Percentiles rank a stretch among this genome's conserved stretches.
Evolutionary conservation across 2,329 filamentous ascomycete species (phyloP).

Genomic region (Elsinoe batatas): DNA sequence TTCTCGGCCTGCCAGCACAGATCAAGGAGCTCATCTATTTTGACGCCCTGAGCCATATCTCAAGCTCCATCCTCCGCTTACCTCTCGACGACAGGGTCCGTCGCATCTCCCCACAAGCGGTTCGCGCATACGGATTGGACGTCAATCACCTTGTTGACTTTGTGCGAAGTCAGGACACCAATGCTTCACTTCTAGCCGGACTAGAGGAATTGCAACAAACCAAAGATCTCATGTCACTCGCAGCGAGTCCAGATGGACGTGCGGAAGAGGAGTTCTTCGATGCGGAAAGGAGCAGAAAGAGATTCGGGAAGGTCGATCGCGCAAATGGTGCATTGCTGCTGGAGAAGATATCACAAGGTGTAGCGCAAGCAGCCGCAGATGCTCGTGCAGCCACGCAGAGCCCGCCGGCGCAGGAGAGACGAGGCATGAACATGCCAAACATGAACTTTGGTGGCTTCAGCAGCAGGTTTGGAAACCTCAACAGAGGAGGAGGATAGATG

Average conservation of each 20-base stretch:
- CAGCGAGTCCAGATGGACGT: conserved; percentile 54
- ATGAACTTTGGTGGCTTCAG: conserved; percentile 16
- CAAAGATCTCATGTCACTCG: conserved; percentile 52
- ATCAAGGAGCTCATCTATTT: conserved; percentile 99
- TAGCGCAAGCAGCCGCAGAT: conserved; percentile 12
- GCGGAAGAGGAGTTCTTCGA: conserved; percentile 82
- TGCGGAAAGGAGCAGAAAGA: conserved; percentile 76
- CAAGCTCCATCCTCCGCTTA: conserved; percentile 47
- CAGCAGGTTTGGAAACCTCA: conserved; percentile 16
- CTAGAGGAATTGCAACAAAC: conserved; percentile 92
- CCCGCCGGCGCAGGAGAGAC: conserved; percentile 13
- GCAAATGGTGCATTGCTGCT: conserved; percentile 78
- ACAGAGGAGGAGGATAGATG: conserved; percentile 3
- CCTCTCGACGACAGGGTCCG: conserved; percentile 71
- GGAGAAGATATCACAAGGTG: conserved; percentile 54
- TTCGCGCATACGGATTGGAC: conserved; percentile 70
- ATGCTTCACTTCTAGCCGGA: conserved; percentile 79
- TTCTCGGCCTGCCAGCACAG: conserved; percentile 83
- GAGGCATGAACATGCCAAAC: conserved; percentile 10
- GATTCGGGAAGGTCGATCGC: conserved; percentile 86
- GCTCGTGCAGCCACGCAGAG: conserved; percentile 13
- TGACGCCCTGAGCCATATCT: conserved; percentile 84
- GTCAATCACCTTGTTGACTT: conserved; percentile 77
- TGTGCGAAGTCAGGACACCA: conserved; percentile 67
- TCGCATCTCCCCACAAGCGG: conserved; percentile 78